phyloP scores from a whole-genome alignment of 2,329 filamentous ascomycete species.

The Aspergillus cejpii region DNA sequence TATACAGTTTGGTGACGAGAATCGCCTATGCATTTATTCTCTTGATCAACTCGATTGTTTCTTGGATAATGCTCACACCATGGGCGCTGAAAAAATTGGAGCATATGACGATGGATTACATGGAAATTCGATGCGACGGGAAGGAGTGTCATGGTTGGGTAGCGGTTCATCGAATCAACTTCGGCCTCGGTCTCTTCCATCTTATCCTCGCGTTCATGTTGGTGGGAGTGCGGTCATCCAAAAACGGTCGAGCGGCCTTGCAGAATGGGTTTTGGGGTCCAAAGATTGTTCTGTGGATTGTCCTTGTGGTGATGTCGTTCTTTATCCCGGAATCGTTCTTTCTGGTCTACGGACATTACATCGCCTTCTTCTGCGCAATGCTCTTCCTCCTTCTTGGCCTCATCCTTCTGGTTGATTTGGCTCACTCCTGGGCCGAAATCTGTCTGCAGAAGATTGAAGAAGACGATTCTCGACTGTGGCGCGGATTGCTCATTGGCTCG shows the following conservation, averaged over 20 bases:
- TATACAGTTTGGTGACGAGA: conserved; percentile 77
- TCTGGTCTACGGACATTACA: conserved; percentile 90
- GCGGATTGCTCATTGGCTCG: conserved; percentile 79
- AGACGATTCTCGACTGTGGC: conserved; percentile 77
- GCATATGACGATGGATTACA: conserved; percentile 86
- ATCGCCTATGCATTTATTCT: conserved; percentile 94
- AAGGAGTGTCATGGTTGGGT: conserved; percentile 93
- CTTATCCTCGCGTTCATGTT: conserved; percentile 76
- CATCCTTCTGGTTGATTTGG: conserved; percentile 86
- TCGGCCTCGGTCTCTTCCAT: conserved; percentile 91
- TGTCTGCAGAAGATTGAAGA: conserved; percentile 91
- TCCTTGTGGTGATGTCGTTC: conserved; percentile 82
- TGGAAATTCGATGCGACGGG: conserved; percentile 86
- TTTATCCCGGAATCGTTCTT: conserved; percentile 94
- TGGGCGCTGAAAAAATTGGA: conserved; percentile 97
- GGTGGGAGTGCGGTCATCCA: conserved; percentile 78
- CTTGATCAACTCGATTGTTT: conserved; percentile 90
- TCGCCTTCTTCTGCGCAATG: conserved; percentile 80
- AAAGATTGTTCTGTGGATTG: conserved; percentile 84
- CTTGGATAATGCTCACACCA: conserved; percentile 98
- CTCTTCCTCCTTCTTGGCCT: conserved; percentile 89
- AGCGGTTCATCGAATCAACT: conserved; percentile 95
- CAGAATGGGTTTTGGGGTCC: conserved; percentile 99
- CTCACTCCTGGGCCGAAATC: conserved; percentile 95
- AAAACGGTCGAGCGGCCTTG: conserved; percentile 75